Evolutionary conservation across 148 eudicot genomes (phyloP).

Genomic region (Silene conica): DNA sequence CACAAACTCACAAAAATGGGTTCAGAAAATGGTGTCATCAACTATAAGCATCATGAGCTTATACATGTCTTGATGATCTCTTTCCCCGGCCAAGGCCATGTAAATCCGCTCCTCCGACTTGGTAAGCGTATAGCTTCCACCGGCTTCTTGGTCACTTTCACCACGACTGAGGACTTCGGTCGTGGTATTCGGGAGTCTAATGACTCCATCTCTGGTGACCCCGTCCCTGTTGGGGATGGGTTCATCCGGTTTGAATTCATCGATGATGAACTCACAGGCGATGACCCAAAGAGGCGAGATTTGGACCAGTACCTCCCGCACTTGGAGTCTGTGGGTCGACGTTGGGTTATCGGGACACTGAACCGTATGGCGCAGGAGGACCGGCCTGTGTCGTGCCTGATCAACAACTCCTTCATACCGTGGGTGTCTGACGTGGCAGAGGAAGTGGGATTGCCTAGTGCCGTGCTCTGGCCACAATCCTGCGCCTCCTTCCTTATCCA

Average conservation of each 20-base stretch:
- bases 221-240: conserved; percentile 49
- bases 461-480: conserved; percentile 79
- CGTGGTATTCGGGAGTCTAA: conserved; percentile 37
- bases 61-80: conserved; percentile 36
- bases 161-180: conserved; percentile 36
- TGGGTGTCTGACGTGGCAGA: conserved; percentile 87
- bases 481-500: conserved; percentile 55
- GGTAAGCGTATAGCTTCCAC: conserved; percentile 35
- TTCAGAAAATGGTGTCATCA: conserved; percentile 22
- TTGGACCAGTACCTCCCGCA: conserved; percentile 46
- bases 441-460: conserved; percentile 43
- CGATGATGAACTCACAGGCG: conserved; percentile 46
- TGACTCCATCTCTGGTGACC: conserved; percentile 28
- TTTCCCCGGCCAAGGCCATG: conserved; percentile 42
- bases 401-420: conserved; percentile 70
- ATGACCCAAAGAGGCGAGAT: conserved; percentile 36
- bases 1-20: conserved; percentile 7
- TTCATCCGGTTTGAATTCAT: conserved; percentile 68
- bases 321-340: conserved; percentile 44
- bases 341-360: conserved; percentile 40
- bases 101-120: conserved; percentile 39
- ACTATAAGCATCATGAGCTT: conserved; percentile 9
- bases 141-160: conserved; percentile 41
- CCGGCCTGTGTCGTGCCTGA: conserved; percentile 57
- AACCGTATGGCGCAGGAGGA: conserved; percentile 34